Evolutionary conservation across 2,329 filamentous ascomycete genomes (phyloP).

Genomic region (Fusarium illudens): DNA sequence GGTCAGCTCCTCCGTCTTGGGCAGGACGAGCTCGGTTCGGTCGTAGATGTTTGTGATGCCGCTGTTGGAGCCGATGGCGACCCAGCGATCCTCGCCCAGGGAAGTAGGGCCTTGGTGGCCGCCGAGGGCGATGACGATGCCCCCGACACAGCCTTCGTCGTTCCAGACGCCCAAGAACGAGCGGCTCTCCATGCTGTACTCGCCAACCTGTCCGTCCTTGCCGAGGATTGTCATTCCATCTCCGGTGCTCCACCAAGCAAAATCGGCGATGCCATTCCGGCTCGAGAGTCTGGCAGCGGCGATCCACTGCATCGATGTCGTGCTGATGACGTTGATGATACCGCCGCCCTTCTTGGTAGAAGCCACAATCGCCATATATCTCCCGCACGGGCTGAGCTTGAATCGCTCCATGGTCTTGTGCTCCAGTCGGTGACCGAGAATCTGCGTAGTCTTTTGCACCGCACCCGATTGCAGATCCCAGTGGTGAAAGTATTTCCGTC

Average conservation of each 20-base stretch:
- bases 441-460: conserved; percentile 81
- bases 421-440: conserved; percentile 79
- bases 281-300: conserved; percentile 84
- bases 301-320: conserved; percentile 85
- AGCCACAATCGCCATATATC: conserved; percentile 84
- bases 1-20: conserved; percentile 52
- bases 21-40: conserved; percentile 68
- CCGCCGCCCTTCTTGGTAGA: conserved; percentile 86
- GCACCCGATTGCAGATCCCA: conserved; percentile 87
- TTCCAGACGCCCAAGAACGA: conserved; percentile 84
- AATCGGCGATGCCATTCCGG: conserved; percentile 84
- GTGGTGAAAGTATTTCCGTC: conserved; percentile 89
- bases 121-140: conserved; percentile 82
- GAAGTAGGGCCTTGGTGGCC: conserved; percentile 67
- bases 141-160: conserved; percentile 89
- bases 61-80: conserved; percentile 84
- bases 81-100: conserved; percentile 85
- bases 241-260: conserved; percentile 90
- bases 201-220: conserved; percentile 87
- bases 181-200: conserved; percentile 77
- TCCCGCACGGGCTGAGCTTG: conserved; percentile 84
- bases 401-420: conserved; percentile 93
- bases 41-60: conserved; percentile 97
- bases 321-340: conserved; percentile 84
- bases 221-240: conserved; percentile 83